Evolutionary conservation across 2,329 filamentous ascomycete genomes (phyloP), one percentile per base, ranked within the genome.

Genomic region (Monosporascus sp.): DNA sequence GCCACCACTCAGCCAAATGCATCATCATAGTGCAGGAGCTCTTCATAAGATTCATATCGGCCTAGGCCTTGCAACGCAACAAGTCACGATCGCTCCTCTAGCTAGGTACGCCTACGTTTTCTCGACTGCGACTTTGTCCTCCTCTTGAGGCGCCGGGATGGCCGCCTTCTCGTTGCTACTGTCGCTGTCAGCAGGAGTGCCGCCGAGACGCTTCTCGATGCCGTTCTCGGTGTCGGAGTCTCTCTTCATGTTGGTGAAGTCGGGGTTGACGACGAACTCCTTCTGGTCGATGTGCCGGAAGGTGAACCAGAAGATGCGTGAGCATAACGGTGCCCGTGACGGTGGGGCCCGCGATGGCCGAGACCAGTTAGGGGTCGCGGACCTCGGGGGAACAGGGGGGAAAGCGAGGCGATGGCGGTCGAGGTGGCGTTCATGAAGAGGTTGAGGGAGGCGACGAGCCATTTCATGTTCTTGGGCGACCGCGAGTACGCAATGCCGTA

Each of bases 401-500:
- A n/a, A n/a, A n/a, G 74, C 71, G 52, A 77, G 83, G n/a, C 85
- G 49, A 91, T 72, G 37, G 87, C 87, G 31, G 84, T 77, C 1
- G 84, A 83, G 60, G 91, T 77, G 53, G 87, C 87, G 31, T 77
- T 85, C 78, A 83, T 89, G 74, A 88, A 85, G 40, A 90, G 77
- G 65, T 85, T 85, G 62, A 91, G 75, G 20, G 82, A 81, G 69
- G 81, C 78, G 62, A 92, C 86, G n/a, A 91, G 77, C 1, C 85
- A 88, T 59, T 87, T 85, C 88, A 92, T 92, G 74, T 90, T 91
- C 64, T 80, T 82, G 26, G 88, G 88, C 0, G 87, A 87, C 71
- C 90, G 89, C 67, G 85, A 86, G 74, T 85, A 91, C 37, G 88
- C 88, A 58, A 89, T 90, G 67, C 91, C 88, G 58, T 88, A 82